These are phyloP conservation scores for Colletotrichum chrysophilum DNA, from an alignment of 2,329 filamentous ascomycete species.

Conservation along the genomic window DNA sequence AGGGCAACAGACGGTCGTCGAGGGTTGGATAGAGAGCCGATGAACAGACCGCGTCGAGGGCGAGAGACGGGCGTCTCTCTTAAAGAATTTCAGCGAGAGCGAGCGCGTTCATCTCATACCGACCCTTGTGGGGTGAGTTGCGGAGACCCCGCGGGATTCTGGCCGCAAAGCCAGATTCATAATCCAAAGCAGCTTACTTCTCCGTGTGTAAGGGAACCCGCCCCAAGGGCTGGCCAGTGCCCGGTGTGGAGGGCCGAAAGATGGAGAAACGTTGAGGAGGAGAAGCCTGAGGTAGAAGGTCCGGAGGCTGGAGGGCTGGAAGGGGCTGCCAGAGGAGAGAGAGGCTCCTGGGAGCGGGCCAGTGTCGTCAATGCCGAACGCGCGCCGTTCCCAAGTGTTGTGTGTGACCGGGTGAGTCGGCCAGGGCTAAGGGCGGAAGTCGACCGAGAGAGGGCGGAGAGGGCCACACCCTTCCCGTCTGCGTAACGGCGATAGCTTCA, in stretches of 20 bases:
- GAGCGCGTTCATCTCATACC: neutral
- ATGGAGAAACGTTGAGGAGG: slow-evolving; percentile 10
- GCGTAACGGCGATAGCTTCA: slow-evolving; percentile 7
- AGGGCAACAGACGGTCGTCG: neutral
- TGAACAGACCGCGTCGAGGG: neutral
- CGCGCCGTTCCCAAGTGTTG: neutral
- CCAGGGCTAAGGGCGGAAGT: slow-evolving; percentile 21
- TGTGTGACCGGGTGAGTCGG: slow-evolving; percentile 7
- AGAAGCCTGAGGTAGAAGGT: neutral
- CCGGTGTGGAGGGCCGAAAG: slow-evolving; percentile 12
- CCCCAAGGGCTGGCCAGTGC: neutral
- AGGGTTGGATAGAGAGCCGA: neutral
- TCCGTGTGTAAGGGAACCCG: slow-evolving; percentile 3
- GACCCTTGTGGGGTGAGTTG: slow-evolving; percentile 19
- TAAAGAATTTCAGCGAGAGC: neutral
- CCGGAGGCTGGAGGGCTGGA: neutral
- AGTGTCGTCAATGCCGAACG: slow-evolving; percentile 14
- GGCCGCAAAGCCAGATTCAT: slow-evolving; percentile 17
- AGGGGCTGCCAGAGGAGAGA: neutral
- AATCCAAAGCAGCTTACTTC: slow-evolving; percentile 5
- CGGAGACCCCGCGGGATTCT: slow-evolving; percentile 23
- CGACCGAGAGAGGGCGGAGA: slow-evolving; percentile 18
- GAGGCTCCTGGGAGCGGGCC: neutral
- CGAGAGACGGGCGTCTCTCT: neutral
- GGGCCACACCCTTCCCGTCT: neutral